Percentiles rank a stretch among this genome's conserved stretches.
These are phyloP conservation scores for Trametes coccinea DNA, from an alignment of 768 basidiomycete species.

Conservation along the genomic window DNA sequence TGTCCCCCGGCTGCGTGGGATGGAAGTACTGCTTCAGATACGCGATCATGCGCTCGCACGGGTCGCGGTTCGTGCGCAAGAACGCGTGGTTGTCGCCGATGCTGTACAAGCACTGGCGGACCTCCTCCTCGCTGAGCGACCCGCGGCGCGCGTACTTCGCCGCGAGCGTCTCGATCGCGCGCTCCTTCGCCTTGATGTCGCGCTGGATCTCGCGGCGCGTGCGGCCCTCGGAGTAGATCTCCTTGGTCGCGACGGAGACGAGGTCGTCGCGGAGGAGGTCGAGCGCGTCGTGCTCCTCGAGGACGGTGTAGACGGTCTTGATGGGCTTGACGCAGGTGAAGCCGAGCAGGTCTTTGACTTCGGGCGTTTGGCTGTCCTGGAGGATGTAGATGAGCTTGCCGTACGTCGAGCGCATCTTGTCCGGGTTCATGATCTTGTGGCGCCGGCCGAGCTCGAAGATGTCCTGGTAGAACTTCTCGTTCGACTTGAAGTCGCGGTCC, in stretches of 20 bases:
- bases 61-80: constrained; percentile 82
- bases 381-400: constrained; percentile 84
- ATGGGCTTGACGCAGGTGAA: constrained; percentile 82
- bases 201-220: constrained; percentile 77
- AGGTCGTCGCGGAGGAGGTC: constrained; percentile 77
- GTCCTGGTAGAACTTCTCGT: constrained; percentile 76
- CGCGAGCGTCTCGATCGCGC: constrained; percentile 77
- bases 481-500: constrained; percentile 78
- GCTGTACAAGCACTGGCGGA: constrained; percentile 81
- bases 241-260: constrained; percentile 74
- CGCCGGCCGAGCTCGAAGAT: constrained; percentile 82
- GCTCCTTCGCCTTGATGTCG: constrained; percentile 83
- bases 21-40: constrained; percentile 80
- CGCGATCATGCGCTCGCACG: constrained; percentile 81
- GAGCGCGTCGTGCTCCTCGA: constrained; percentile 64
- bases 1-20: constrained; percentile 64
- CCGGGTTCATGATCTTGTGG: constrained; percentile 91
- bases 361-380: constrained; percentile 86
- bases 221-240: constrained; percentile 74
- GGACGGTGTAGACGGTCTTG: constrained; percentile 66
- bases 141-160: constrained; percentile 57
- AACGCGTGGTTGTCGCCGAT: constrained; percentile 92
- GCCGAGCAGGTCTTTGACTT: constrained; percentile 75
- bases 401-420: constrained; percentile 88
- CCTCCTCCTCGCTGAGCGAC: constrained; percentile 57